Percentiles rank a stretch among this genome's conserved stretches.
phyloP scores from a whole-genome alignment of 1,139 yeast genomes.

The Hyphopichia pseudoburtonii region DNA sequence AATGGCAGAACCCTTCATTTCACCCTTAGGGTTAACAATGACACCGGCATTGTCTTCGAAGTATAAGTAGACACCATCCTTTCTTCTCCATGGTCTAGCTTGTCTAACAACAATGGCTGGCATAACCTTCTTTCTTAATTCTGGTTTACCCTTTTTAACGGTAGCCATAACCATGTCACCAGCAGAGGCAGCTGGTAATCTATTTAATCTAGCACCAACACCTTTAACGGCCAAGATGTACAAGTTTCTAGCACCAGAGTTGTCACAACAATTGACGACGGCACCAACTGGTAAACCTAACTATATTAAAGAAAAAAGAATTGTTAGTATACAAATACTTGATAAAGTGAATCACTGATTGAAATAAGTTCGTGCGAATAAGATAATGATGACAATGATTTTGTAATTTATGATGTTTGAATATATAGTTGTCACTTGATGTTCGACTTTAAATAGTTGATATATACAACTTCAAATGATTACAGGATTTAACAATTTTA shows the following conservation, averaged over 20 bases:
- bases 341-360: neutral
- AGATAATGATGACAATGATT: too few species aligned
- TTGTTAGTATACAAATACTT: constrained; percentile 25
- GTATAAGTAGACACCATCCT: constrained; percentile 99
- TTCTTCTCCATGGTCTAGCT: constrained; percentile 99
- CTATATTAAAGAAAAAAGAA: constrained; percentile 27
- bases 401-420: too few species aligned
- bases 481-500: too few species aligned
- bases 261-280: constrained; percentile 99
- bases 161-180: constrained; percentile 99
- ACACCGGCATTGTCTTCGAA: constrained; percentile 99
- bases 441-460: too few species aligned
- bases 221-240: constrained; percentile 99
- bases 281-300: constrained; percentile 99
- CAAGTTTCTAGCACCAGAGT: constrained; percentile 99
- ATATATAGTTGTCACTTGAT: too few species aligned
- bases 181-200: constrained; percentile 99
- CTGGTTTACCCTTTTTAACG: constrained; percentile 99
- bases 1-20: constrained; percentile 99
- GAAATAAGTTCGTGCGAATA: too few species aligned
- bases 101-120: constrained; percentile 99
- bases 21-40: constrained; percentile 99
- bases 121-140: constrained; percentile 99
- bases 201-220: constrained; percentile 99
- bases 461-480: too few species aligned